phyloP scores from a whole-genome alignment of 1,139 yeast species.

The Kodamaea arcana region DNA sequence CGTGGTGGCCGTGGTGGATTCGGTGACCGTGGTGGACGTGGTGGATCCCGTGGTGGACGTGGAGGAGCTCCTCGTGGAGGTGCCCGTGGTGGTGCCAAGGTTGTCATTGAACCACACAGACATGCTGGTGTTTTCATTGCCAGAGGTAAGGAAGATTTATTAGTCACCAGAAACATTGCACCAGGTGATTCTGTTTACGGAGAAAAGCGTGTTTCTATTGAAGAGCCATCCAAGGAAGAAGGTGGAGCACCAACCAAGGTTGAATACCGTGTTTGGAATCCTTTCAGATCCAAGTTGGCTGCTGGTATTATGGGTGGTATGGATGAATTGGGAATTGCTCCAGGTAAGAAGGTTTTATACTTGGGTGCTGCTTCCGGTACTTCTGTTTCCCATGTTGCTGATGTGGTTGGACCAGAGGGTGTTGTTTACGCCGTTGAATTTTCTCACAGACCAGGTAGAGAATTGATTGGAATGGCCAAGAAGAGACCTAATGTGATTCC shows the following conservation, averaged over 20 bases:
- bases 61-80: constrained; percentile 79
- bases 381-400: constrained; percentile 96
- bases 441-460: constrained; percentile 99
- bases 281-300: constrained; percentile 98
- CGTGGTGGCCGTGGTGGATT: constrained; percentile 40
- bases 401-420: constrained; percentile 98
- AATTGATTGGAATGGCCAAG: constrained; percentile 98
- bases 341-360: constrained; percentile 96
- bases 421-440: constrained; percentile 97
- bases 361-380: constrained; percentile 99
- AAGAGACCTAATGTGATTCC: constrained; percentile 99
- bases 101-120: constrained; percentile 96
- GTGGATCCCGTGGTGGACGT: constrained; percentile 61
- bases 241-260: constrained; percentile 88
- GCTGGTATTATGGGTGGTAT: constrained; percentile 99
- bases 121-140: constrained; percentile 98
- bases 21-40: constrained; percentile 42
- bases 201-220: constrained; percentile 92
- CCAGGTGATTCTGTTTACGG: constrained; percentile 99
- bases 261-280: constrained; percentile 99
- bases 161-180: constrained; percentile 93
- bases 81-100: constrained; percentile 85
- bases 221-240: constrained; percentile 85
- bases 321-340: constrained; percentile 94
- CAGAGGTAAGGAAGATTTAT: constrained; percentile 98